A percentile compares a stretch with the other conserved stretches of the same genome.
phyloP scores from a whole-genome alignment of 768 basidiomycete species.

The Amylocystis lapponica region DNA sequence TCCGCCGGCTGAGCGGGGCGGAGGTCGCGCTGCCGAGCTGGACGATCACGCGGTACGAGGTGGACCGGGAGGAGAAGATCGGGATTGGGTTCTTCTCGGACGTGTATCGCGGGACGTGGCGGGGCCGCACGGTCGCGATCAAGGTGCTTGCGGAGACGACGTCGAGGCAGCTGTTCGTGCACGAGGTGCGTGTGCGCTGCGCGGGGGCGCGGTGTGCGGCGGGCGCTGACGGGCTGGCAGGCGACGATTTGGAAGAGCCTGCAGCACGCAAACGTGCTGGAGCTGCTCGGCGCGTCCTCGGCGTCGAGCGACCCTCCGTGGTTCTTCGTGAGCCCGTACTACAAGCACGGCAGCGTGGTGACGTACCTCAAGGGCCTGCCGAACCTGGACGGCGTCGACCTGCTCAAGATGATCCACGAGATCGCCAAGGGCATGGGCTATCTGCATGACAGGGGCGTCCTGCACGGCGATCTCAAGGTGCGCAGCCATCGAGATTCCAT shows the following conservation, averaged over 20 bases:
- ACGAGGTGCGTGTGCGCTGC: no score
- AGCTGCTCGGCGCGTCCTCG: constrained; percentile 74
- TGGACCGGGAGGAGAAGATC: constrained; percentile 63
- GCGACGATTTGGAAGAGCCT: constrained; percentile 59
- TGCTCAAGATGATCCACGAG: constrained; percentile 61
- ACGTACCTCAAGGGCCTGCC: constrained; percentile 42
- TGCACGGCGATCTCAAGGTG: constrained; percentile 83
- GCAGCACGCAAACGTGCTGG: constrained; percentile 62
- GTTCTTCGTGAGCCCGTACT: constrained; percentile 61
- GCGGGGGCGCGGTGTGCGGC: background rate
- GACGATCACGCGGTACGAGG: constrained; percentile 81
- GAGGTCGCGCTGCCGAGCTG: constrained; percentile 49
- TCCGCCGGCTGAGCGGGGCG: constrained; percentile 50
- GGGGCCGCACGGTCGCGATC: constrained; percentile 57
- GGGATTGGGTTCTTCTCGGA: constrained; percentile 73
- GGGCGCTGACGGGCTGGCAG: background rate
- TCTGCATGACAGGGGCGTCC: constrained; percentile 57
- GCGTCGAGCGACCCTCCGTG: constrained; percentile 48
- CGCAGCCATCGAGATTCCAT: constrained; percentile 6
- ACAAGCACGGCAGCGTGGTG: constrained; percentile 57
- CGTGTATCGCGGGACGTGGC: constrained; percentile 76
- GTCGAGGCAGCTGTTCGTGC: constrained; percentile 55
- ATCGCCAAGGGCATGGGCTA: constrained; percentile 81
- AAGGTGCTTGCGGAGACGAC: constrained; percentile 64
- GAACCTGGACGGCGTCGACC: constrained; percentile 34